Percentiles rank a stretch among this genome's conserved stretches.
Conservation (phyloP, 2,329 filamentous ascomycete genomes). For the Pseudocercospora musae region DNA sequence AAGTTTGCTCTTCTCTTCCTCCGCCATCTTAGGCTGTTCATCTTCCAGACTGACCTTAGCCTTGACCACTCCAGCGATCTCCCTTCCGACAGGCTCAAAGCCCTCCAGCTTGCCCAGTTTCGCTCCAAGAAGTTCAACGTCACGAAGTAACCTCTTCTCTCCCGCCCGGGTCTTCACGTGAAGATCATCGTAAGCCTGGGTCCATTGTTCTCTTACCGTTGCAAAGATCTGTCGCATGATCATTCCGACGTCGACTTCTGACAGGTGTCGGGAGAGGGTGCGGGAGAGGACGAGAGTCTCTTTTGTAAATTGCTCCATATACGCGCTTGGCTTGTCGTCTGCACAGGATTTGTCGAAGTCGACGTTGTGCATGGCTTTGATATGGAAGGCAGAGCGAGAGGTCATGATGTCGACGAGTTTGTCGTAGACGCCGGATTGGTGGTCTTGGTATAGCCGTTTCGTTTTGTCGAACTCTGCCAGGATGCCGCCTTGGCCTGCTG, state of each 20-base stretch:
- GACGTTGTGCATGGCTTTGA: constrained; percentile 69
- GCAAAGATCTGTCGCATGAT: constrained; percentile 85
- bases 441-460: constrained; percentile 77
- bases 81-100: constrained; percentile 61
- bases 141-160: constrained; percentile 73
- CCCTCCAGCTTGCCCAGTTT: constrained; percentile 76
- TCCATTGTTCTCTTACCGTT: constrained; percentile 77
- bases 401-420: constrained; percentile 93
- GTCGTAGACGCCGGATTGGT: constrained; percentile 85
- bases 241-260: constrained; percentile 69
- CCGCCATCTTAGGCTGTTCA: constrained; percentile 6
- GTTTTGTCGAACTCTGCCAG: constrained; percentile 86
- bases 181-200: constrained; percentile 64
- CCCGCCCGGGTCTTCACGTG: constrained; percentile 64
- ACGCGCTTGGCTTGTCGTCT: constrained; percentile 52
- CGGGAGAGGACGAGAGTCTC: constrained; percentile 83
- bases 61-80: constrained; percentile 38
- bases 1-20: not conserved
- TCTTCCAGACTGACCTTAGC: constrained; percentile 47
- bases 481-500: constrained; percentile 48
- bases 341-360: constrained; percentile 62
- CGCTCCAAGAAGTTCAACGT: constrained; percentile 68
- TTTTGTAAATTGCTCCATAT: constrained; percentile 83
- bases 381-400: constrained; percentile 68
- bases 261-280: constrained; percentile 76